Conservation (phyloP, 129 eudicot genomes). For the Heracleum sosnowskyi region DNA sequence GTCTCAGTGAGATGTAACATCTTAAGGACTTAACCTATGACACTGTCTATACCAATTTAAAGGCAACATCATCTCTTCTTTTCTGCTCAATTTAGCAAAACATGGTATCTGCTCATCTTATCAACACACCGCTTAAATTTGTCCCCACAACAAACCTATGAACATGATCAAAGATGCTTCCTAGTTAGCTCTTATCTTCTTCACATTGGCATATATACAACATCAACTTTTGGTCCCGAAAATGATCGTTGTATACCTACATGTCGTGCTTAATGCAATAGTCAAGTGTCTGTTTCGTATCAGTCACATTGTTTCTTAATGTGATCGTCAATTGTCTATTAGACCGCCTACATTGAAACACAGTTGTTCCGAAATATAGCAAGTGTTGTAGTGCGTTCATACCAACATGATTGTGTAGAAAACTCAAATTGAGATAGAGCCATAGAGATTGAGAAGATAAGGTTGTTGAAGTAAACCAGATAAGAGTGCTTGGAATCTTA, state of each 20-base stretch:
- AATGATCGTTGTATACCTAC: not conserved
- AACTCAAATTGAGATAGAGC: not conserved
- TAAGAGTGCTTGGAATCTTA: constrained; percentile 14
- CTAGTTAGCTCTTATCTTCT: not conserved
- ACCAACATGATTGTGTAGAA: not conserved
- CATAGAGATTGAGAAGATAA: not conserved
- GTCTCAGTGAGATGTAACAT: not conserved
- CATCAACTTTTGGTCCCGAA: not conserved
- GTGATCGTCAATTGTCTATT: not conserved
- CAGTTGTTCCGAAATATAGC: not conserved
- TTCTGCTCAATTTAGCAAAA: not conserved
- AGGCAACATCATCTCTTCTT: too few relatives aligned
- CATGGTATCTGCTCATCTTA: not conserved
- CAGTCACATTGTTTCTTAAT: not conserved
- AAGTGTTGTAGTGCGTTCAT: not conserved
- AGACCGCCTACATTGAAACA: not conserved
- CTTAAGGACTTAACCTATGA: not conserved
- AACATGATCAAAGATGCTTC: not conserved
- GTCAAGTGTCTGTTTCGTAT: not conserved
- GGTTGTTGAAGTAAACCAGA: not conserved
- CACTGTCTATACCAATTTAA: not conserved
- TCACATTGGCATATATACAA: not conserved
- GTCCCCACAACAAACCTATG: constrained; percentile 4
- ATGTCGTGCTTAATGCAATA: not conserved
- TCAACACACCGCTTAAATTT: not conserved